phyloP scores from a whole-genome alignment of 1,284 basidiomycete species.

The Heimioporus punctisporus region DNA sequence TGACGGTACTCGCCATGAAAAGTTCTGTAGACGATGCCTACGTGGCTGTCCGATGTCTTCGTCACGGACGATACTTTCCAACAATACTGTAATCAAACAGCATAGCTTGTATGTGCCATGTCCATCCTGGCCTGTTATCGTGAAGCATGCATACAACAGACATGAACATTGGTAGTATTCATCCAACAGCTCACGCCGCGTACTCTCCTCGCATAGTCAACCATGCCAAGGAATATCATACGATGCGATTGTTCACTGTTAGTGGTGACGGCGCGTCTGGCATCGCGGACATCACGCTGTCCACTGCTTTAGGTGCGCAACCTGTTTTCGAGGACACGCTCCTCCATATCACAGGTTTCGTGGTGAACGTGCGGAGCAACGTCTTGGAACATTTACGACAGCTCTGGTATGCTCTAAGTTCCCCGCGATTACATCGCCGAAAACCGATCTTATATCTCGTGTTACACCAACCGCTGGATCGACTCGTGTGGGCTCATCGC shows the following conservation, averaged over 20 bases:
- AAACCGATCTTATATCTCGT: slow-evolving; percentile 47
- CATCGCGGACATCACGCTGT: slow-evolving; percentile 47
- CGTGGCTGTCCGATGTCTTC: slow-evolving; percentile 80
- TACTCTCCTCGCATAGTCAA: slow-evolving; percentile 68
- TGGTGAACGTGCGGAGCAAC: slow-evolving; percentile 57
- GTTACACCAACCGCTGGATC: slow-evolving; percentile 51
- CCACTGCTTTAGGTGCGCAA: slow-evolving; percentile 44
- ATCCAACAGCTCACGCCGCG: slow-evolving; percentile 74
- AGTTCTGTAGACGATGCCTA: slow-evolving; percentile 92
- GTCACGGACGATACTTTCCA: slow-evolving; percentile 70
- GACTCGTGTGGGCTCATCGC: no score
- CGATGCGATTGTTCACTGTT: slow-evolving; percentile 56
- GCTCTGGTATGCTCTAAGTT: slow-evolving; percentile 50
- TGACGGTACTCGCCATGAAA: slow-evolving; percentile 81
- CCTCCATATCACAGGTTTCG: slow-evolving; percentile 69
- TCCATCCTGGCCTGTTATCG: neutral
- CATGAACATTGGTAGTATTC: slow-evolving; percentile 82
- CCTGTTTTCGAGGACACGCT: slow-evolving; percentile 69
- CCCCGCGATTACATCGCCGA: slow-evolving; percentile 43
- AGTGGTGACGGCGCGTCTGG: slow-evolving; percentile 52
- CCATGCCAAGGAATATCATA: slow-evolving; percentile 61
- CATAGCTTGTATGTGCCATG: slow-evolving; percentile 53
- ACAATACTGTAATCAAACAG: slow-evolving; percentile 85
- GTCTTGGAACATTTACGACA: slow-evolving; percentile 61
- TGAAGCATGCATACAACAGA: slow-evolving; percentile 37